These are phyloP conservation scores for Wickerhamomyces bisporus DNA, from an alignment of 805 yeast genomes.

Conservation along the genomic window DNA sequence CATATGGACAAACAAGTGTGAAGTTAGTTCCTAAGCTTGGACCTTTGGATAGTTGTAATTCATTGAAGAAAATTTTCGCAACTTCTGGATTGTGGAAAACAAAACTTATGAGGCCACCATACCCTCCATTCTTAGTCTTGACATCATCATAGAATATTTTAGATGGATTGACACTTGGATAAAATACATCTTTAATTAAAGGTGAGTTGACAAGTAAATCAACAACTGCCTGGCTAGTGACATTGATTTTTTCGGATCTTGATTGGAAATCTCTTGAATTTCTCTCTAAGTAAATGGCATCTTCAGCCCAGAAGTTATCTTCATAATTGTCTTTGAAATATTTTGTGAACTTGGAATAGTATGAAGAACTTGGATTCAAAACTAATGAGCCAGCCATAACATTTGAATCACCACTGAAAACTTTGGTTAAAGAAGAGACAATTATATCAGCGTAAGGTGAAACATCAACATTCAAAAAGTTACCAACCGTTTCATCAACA, in stretches of 20 bases:
- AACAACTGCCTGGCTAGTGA: constrained; percentile 50
- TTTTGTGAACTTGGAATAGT: constrained; percentile 44
- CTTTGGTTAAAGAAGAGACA: constrained; percentile 83
- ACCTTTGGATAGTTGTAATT: constrained; percentile 69
- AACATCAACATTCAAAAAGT: constrained; percentile 77
- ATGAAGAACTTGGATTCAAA: constrained; percentile 59
- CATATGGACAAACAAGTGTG: constrained; percentile 85
- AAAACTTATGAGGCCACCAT: constrained; percentile 81
- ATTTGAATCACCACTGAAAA: constrained; percentile 90
- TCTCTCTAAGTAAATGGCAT: constrained; percentile 85
- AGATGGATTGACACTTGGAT: constrained; percentile 57
- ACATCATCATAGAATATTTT: constrained; percentile 65
- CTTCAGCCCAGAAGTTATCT: constrained; percentile 88
- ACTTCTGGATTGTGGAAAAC: constrained; percentile 58
- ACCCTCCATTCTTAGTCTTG: constrained; percentile 70
- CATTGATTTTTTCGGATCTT: constrained; percentile 50
- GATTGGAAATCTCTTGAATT: constrained; percentile 84
- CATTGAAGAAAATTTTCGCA: constrained; percentile 72
- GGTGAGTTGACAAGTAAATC: constrained; percentile 42
- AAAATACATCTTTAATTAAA: constrained; percentile 59
- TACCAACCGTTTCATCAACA: constrained; percentile 94
- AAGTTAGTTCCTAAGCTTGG: constrained; percentile 90
- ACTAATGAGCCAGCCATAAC: constrained; percentile 92
- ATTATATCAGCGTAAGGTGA: constrained; percentile 82
- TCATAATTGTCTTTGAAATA: constrained; percentile 52